Evolutionary conservation across 139 green algal species (phyloP), one percentile per base, ranked within the genome.

Genomic region (Tetratostichococcus sp.): DNA sequence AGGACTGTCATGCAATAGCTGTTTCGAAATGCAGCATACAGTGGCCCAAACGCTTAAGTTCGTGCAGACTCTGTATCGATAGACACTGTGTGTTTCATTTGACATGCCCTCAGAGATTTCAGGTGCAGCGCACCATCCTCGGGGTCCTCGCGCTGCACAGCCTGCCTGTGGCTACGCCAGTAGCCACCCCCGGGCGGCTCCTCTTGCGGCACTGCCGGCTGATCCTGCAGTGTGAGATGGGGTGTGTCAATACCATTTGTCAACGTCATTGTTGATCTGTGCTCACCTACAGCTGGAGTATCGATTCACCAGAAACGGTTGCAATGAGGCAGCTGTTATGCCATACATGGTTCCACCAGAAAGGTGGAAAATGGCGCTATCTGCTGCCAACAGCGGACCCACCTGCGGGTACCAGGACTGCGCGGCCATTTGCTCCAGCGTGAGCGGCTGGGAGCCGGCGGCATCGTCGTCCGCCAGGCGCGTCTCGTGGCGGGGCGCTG

Each of bases 371-470:
- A n/a, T 31, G 19, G 62, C 62, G 23, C 19, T 21, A 31, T 30
- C 32, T 17, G 35, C 11, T n/a, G 67, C 67, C 67, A 6, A 2
- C 67, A n/a, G 32, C 32, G 67, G 67, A 26, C 22, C 6, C 30
- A n/a, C 26, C 32, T 50, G 67, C 21, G 25, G 67, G 11, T 4
- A 32, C 32, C 26, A 39, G 1, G 17, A 23, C 32, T 43, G 32
- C 32, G 67, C 67, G 16, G 25, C 32, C 67, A 72, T 72, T 33
- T 72, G 67, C 67, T 72, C 67, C 32, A 57, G 19, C 16, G 67
- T 50, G 30, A 31, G 34, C 32, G 57, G 32, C 1, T 39, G 67
- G 2, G 50, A 8, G 17, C 2, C 17, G 17, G 50, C 50, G 19
- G 50, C 19, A 30, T 39, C 66, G 67, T 72, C 67, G 17, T 72